These are phyloP conservation scores for Neolentinus lepideus DNA, from an alignment of 1,284 basidiomycete genomes.

Conservation along the genomic window DNA sequence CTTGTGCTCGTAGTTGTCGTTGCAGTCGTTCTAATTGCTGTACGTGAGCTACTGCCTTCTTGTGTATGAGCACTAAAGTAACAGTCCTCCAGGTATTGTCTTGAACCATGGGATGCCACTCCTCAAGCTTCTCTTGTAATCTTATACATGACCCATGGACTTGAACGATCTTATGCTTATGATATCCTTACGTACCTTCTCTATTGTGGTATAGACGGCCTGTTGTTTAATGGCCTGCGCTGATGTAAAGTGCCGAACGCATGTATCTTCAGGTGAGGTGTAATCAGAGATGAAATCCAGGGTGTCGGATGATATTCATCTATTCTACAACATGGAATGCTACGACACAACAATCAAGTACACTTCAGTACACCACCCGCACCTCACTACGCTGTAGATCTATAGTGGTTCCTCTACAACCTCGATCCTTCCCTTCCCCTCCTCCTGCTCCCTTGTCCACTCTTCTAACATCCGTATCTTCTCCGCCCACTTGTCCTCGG, in stretches of 20 bases:
- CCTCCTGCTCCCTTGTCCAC: constrained; percentile 38
- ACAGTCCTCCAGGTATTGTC: not conserved
- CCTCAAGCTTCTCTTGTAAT: not conserved
- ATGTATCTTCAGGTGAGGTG: too few relatives aligned
- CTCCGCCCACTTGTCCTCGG: constrained; percentile 39
- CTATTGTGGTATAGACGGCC: too few relatives aligned
- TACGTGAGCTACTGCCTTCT: constrained; percentile 35
- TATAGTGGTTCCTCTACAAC: not conserved
- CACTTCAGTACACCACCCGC: not conserved
- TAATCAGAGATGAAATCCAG: too few relatives aligned
- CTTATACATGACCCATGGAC: not conserved
- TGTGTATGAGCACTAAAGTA: not conserved
- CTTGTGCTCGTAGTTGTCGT: constrained; percentile 84
- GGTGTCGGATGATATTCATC: too few relatives aligned
- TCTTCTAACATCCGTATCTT: constrained; percentile 36
- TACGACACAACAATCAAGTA: too few relatives aligned
- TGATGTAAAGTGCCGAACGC: too few relatives aligned
- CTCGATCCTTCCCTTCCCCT: constrained; percentile 18
- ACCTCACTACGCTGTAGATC: not conserved
- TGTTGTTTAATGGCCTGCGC: too few relatives aligned
- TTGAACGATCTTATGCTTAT: not conserved
- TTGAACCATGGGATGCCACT: not conserved
- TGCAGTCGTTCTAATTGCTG: constrained; percentile 87
- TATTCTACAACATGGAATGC: too few relatives aligned
- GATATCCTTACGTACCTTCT: not conserved